phyloP scores from a whole-genome alignment of 305 asterid genomes.

The Fraxinus xanthoxyloides region DNA sequence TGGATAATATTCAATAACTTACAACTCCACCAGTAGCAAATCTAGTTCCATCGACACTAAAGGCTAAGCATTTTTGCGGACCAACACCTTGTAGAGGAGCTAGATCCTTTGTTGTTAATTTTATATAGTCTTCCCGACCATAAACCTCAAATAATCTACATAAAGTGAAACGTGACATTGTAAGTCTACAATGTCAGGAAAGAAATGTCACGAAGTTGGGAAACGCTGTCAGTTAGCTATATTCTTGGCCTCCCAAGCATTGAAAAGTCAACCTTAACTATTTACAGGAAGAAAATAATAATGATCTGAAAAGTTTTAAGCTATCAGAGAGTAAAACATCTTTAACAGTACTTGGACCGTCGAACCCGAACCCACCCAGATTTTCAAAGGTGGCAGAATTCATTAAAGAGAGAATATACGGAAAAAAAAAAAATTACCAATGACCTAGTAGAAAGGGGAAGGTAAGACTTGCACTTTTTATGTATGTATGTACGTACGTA shows the following conservation, averaged over 20 bases:
- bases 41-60: conserved; percentile 87
- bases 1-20: conserved; percentile 32
- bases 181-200: not conserved
- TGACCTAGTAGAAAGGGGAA: not conserved
- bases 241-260: not conserved
- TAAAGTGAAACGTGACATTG: not conserved
- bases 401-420: not conserved
- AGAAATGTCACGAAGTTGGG: not conserved
- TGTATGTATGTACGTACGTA: not conserved
- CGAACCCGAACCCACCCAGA: not conserved
- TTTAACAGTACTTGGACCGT: not conserved
- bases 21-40: conserved; percentile 87
- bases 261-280: not conserved
- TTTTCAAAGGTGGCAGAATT: not conserved
- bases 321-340: not conserved
- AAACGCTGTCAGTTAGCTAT: not conserved
- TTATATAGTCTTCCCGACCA: conserved; percentile 51
- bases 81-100: conserved; percentile 66
- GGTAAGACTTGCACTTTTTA: not conserved
- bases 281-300: not conserved
- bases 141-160: conserved; percentile 73
- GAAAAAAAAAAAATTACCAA: not conserved
- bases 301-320: not conserved
- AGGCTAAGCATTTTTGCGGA: conserved; percentile 73
- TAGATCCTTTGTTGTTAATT: conserved; percentile 53